A percentile compares a stretch with the other conserved stretches of the same genome.
These are phyloP conservation scores for Batrachochytrium dendrobatidis DNA, from an alignment of 371 early-diverging fungal species.

Conservation along the genomic window DNA sequence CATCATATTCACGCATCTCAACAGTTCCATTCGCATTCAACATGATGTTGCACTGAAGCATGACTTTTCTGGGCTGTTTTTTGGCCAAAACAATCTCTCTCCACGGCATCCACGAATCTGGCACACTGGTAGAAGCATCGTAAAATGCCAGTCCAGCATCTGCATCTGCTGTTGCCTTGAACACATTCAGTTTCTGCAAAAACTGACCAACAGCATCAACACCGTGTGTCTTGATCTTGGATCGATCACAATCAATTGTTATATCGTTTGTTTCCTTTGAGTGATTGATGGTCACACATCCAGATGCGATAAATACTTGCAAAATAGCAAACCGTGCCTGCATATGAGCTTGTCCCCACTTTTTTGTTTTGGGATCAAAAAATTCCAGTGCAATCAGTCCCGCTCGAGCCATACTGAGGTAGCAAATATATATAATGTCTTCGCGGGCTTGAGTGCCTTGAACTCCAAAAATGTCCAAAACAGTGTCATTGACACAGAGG, in stretches of 20 bases:
- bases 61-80: constrained; percentile 52
- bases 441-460: constrained; percentile 38
- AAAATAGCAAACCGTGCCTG: constrained; percentile 58
- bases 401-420: constrained; percentile 54
- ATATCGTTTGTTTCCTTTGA: constrained; percentile 20
- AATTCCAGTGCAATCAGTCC: constrained; percentile 49
- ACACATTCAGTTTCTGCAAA: constrained; percentile 47
- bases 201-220: constrained; percentile 46
- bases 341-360: constrained; percentile 45
- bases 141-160: constrained; percentile 42
- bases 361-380: constrained; percentile 28
- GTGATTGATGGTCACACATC: constrained; percentile 31
- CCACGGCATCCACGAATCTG: constrained; percentile 40
- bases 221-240: constrained; percentile 45
- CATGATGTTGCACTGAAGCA: constrained; percentile 49
- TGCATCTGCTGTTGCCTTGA: constrained; percentile 54
- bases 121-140: constrained; percentile 43
- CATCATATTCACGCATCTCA: constrained; percentile 48
- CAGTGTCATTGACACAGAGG: constrained; percentile 32
- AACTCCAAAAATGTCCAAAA: constrained; percentile 44
- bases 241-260: constrained; percentile 37
- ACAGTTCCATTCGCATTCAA: constrained; percentile 24
- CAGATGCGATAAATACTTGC: constrained; percentile 44
- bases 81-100: constrained; percentile 48
- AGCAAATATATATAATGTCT: constrained; percentile 48